A percentile compares a stretch with the other conserved stretches of the same genome.
Evolutionary conservation across 176 grass and related monocot species (phyloP).

Genomic region (Dendrocalamus sinicus): DNA sequence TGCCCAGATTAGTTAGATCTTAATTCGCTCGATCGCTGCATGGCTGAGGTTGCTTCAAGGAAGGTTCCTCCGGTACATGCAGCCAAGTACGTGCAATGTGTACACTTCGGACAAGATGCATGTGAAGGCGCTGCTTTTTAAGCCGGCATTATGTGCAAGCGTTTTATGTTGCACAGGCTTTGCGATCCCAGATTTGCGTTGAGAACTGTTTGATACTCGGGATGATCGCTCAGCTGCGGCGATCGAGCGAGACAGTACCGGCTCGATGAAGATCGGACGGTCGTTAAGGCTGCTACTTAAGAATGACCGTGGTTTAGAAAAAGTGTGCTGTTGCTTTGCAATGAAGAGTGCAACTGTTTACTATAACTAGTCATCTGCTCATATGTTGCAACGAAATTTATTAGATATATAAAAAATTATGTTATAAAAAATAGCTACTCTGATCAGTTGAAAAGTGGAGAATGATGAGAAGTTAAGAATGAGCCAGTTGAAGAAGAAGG

Average conservation of each 20-base stretch:
- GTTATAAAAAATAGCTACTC: too few species aligned
- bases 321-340: neutral
- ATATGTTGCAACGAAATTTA: too few species aligned
- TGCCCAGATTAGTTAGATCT: conserved; percentile 12
- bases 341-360: neutral
- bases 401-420: too few species aligned
- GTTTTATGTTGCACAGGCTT: neutral
- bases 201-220: neutral
- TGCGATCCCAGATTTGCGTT: conserved; percentile 27
- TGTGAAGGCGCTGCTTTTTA: conserved; percentile 50
- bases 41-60: conserved; percentile 48
- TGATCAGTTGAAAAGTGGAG: too few species aligned
- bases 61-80: neutral
- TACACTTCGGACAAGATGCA: conserved; percentile 47
- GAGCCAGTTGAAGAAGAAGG: fast-evolving
- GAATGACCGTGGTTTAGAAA: neutral
- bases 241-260: neutral
- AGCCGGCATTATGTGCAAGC: neutral
- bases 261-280: neutral
- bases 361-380: neutral
- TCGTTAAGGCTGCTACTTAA: neutral
- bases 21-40: neutral
- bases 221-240: conserved; percentile 11
- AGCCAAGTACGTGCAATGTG: conserved; percentile 45
- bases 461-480: too few species aligned